phyloP scores from a whole-genome alignment of 345 rosid genomes.

The Arabidopsis suecica region DNA sequence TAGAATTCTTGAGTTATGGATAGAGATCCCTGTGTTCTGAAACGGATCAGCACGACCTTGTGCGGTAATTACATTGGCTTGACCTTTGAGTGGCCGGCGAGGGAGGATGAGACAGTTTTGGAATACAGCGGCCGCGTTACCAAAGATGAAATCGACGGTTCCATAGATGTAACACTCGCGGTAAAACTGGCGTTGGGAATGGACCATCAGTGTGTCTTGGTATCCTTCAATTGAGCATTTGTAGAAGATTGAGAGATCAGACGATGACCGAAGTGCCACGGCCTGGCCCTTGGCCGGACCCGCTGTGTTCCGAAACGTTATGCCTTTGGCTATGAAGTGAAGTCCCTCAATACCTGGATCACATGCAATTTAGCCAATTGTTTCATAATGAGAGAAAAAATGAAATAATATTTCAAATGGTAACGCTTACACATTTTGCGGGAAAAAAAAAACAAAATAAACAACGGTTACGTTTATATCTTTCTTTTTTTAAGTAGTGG shows the following conservation, averaged over 20 bases:
- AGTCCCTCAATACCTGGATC: conserved; percentile 72
- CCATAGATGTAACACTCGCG: conserved; percentile 81
- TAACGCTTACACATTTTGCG: conserved; percentile 43
- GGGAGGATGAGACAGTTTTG: conserved; percentile 84
- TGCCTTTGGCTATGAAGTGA: conserved; percentile 48
- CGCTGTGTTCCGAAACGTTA: conserved; percentile 44
- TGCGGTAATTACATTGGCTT: conserved; percentile 73
- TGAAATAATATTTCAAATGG: neutral
- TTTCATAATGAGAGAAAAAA: neutral
- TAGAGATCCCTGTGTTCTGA: conserved; percentile 84
- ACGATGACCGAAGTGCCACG: conserved; percentile 84
- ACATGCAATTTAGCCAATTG: conserved; percentile 25
- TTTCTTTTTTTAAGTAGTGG: neutral
- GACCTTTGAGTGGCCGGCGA: conserved; percentile 66
- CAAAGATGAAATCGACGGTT: conserved; percentile 88
- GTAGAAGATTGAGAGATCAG: conserved; percentile 85
- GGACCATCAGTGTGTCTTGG: conserved; percentile 87
- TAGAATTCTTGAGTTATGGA: conserved; percentile 76
- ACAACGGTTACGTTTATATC: conserved; percentile 17
- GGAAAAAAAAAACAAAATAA: conserved; percentile 22
- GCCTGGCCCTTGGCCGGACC: conserved; percentile 66
- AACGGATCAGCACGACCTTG: conserved; percentile 85
- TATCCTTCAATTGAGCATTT: conserved; percentile 77
- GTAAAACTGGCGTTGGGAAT: conserved; percentile 87
- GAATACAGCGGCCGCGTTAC: conserved; percentile 79